These are phyloP conservation scores for Triticum dicoccoides DNA, from an alignment of 176 grass and related monocot species.

Conservation along the genomic window DNA sequence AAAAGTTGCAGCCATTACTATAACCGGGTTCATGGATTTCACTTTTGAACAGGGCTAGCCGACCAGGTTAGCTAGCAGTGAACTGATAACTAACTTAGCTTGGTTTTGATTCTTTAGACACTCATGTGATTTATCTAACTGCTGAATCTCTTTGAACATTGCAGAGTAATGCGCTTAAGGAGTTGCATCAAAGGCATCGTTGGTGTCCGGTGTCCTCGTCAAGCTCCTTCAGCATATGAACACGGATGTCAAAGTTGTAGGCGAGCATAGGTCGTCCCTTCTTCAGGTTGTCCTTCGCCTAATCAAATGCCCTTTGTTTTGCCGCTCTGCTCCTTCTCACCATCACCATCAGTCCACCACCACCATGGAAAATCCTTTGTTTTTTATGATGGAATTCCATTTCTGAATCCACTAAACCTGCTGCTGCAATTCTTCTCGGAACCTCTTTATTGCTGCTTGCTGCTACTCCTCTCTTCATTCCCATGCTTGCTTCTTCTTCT, in stretches of 20 bases:
- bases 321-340: no score
- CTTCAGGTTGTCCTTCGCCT: no score
- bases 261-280: no score
- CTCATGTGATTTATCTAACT: neutral
- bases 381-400: no score
- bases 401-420: no score
- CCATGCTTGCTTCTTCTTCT: no score
- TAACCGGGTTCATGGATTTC: constrained; percentile 11
- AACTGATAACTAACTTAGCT: neutral
- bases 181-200: constrained; percentile 59
- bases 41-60: constrained; percentile 22
- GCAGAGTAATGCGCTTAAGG: constrained; percentile 52
- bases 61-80: constrained; percentile 6
- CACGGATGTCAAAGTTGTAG: neutral
- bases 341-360: no score
- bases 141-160: neutral
- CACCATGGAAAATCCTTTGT: no score
- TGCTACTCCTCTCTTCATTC: no score
- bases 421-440: no score
- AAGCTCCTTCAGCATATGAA: constrained; percentile 91
- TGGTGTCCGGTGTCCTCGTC: constrained; percentile 72
- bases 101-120: neutral
- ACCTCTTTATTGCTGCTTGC: no score
- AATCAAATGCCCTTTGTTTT: no score
- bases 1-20: constrained; percentile 30